Base-by-base conservation (phyloP, 2,329 filamentous ascomycete species). In the Sphaerulina populicola region DNA sequence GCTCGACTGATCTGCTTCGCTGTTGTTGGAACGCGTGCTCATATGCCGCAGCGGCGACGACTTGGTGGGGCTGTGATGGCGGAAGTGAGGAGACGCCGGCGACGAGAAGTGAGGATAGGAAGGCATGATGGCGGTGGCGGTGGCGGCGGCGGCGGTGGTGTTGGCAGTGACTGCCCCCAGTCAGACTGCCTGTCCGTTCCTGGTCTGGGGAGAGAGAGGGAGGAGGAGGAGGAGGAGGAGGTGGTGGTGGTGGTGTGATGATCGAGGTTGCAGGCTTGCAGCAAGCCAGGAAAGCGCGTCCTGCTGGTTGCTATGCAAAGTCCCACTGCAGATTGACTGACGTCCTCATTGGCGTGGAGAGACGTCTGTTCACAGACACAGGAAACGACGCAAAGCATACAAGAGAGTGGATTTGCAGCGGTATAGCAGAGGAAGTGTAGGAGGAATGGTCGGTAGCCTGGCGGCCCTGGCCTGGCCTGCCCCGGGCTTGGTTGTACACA, bases 11-110 rank as follows among this genome's bases (percentile, higher is more conserved):
- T 66, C 63, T 44, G 61, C 60, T 23, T 66, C 63, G 56, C 63
- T 65, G 53, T 61, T 58, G 56, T 63, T 62, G 35, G 64, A 66
- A 38, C 60, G 52, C 44, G 65, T 66, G 18, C 63, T 66, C 43
- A 67, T 62, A 46, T 67, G 65, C 40, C 65, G 64, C 15, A 67
- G 59, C 35, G 65, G 65, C 10, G 62, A 64, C 21, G 60, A 61
- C 53, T 67, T 67, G 48, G 59, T 64, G 29, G 65, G 65, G 41
- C 58, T 62, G 55, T 65, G 61, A 42, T 64, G 61, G 18, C 62
- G 60, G 33, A 62, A 64, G 21, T 62, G 62, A 44, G 64, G 64
- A 41, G 63, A 65, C 12, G 60, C 63, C 23, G 64, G 62, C 35
- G 64, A 64, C 14, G 44, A 54, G 51, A 58, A 58, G 3, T 50